Conservation (phyloP, 441 rosid species). For the Euphorbia schlechtendalii region DNA sequence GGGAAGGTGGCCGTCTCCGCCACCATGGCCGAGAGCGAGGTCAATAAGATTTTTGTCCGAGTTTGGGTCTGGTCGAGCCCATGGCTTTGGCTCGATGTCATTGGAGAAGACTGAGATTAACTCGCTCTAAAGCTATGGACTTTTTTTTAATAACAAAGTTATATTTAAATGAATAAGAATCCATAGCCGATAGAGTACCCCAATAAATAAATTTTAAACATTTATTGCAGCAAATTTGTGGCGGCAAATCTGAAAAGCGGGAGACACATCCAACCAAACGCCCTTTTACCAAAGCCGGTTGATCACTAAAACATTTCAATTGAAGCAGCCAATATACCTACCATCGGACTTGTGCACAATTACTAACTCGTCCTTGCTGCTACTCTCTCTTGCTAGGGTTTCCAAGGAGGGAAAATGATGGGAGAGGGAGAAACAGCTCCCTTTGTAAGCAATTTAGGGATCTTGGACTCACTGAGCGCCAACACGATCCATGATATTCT, state of each 20-base stretch:
- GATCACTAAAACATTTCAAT: too few species aligned
- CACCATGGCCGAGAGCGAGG: slow-evolving; percentile 78
- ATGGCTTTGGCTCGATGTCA: slow-evolving; percentile 13
- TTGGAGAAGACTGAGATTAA: not conserved
- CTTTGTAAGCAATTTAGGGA: slow-evolving; percentile 35
- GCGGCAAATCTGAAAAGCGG: too few species aligned
- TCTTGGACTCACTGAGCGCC: slow-evolving; percentile 44
- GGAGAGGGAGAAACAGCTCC: slow-evolving; percentile 30
- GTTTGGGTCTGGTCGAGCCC: slow-evolving; percentile 19
- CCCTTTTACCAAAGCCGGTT: too few species aligned
- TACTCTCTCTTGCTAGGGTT: slow-evolving; percentile 13
- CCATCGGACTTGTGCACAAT: too few species aligned
- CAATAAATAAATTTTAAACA: too few species aligned
- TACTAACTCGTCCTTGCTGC: not conserved
- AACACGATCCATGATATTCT: slow-evolving; percentile 49
- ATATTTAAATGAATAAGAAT: too few species aligned
- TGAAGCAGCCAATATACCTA: too few species aligned
- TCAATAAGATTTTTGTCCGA: slow-evolving; percentile 35
- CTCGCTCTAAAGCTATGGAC: too few species aligned
- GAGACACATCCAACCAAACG: too few species aligned
- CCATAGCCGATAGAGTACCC: too few species aligned
- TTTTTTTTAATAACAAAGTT: too few species aligned
- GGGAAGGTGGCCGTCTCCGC: slow-evolving; percentile 83
- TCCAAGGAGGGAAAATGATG: slow-evolving; percentile 38
- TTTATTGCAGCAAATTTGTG: too few species aligned